These are phyloP conservation scores for Trifolium subterraneum DNA, from an alignment of 306 rosid species.

Conservation along the genomic window DNA sequence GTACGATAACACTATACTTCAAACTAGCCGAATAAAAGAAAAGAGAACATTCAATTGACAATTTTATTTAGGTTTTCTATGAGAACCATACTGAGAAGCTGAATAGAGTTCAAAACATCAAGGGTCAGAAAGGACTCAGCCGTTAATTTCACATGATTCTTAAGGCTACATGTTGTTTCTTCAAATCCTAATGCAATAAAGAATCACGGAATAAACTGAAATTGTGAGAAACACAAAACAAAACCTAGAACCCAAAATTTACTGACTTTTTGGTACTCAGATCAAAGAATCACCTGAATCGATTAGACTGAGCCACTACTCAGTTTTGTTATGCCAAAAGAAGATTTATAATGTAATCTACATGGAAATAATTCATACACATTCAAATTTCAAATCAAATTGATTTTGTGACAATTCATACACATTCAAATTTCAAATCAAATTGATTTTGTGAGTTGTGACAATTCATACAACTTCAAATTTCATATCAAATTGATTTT, in stretches of 20 bases:
- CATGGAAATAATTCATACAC: too few relatives aligned
- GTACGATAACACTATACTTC: neutral
- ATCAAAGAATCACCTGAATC: too few relatives aligned
- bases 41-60: conserved; percentile 10
- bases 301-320: too few relatives aligned
- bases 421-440: too few relatives aligned
- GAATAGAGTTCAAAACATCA: conserved; percentile 65
- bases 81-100: conserved; percentile 64
- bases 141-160: conserved; percentile 60
- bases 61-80: neutral
- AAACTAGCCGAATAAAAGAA: conserved; percentile 5
- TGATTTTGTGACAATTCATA: too few relatives aligned
- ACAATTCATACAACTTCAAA: too few relatives aligned
- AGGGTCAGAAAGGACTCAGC: conserved; percentile 63
- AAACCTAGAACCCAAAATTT: neutral
- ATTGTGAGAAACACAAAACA: neutral
- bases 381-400: too few relatives aligned
- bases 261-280: too few relatives aligned
- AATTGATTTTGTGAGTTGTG: too few relatives aligned
- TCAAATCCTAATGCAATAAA: conserved; percentile 64
- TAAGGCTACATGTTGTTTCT: conserved; percentile 59
- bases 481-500: too few relatives aligned
- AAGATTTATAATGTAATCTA: too few relatives aligned
- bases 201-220: conserved; percentile 28
- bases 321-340: too few relatives aligned